Evolutionary conservation across 164 flowering plant genomes (phyloP).

Genomic region (Santalum album): DNA sequence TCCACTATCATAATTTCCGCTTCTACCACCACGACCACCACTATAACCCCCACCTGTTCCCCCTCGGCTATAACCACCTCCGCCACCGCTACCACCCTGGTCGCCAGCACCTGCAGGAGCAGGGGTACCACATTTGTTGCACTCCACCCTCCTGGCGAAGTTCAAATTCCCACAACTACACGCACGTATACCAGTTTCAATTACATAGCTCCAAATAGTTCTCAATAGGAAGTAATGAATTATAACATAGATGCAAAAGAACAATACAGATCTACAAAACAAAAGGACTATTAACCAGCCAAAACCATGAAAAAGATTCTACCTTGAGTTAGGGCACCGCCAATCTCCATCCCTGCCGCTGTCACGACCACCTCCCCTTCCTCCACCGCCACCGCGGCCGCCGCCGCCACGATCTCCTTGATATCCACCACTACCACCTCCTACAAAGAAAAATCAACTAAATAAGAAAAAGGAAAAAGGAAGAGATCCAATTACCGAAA

Average conservation of each 20-base stretch:
- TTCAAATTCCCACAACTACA: constrained; percentile 92
- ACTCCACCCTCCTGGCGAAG: constrained; percentile 82
- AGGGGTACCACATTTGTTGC: constrained; percentile 91
- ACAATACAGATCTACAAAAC: neutral
- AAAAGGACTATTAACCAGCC: neutral
- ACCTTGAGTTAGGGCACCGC: constrained; percentile 82
- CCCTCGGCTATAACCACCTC: constrained; percentile 29
- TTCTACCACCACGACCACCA: constrained; percentile 1
- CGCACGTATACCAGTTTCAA: constrained; percentile 17
- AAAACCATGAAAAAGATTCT: neutral
- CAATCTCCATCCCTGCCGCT: constrained; percentile 90
- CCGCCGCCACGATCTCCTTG: constrained; percentile 39
- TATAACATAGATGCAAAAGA: neutral
- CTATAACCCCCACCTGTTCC: constrained; percentile 29
- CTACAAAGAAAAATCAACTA: constrained; percentile 2
- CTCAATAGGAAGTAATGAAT: neutral
- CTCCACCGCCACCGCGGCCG: constrained; percentile 33
- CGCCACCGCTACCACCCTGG: constrained; percentile 28
- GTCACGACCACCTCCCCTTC: constrained; percentile 30
- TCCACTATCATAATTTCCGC: constrained; percentile 13
- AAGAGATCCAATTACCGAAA: neutral
- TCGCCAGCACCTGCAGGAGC: constrained; percentile 48
- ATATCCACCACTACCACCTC: constrained; percentile 29
- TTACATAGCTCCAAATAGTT: neutral
- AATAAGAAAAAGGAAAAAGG: constrained; percentile 2